A percentile compares a stretch with the other conserved stretches of the same genome.
Conservation (phyloP, 208 protist species). For the Acanthamoeba sp. region DNA sequence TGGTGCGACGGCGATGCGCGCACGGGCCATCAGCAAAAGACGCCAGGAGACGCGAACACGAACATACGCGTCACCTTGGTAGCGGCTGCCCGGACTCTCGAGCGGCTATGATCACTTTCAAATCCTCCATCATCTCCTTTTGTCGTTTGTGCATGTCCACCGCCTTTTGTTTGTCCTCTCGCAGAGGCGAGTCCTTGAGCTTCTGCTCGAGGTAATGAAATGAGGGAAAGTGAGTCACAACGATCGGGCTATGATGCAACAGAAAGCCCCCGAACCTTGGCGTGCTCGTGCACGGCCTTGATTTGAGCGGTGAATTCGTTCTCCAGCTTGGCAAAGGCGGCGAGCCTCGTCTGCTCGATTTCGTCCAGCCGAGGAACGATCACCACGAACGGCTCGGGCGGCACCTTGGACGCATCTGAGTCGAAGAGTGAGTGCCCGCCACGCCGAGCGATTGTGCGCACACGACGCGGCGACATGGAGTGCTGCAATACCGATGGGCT, state of each 20-base stretch:
- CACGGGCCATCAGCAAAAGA: neutral
- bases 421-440: neutral
- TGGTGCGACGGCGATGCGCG: too few relatives aligned
- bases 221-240: neutral
- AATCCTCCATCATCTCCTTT: constrained; percentile 58
- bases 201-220: constrained; percentile 15
- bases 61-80: neutral
- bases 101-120: neutral
- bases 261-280: neutral
- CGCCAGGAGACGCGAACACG: neutral
- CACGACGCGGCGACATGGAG: neutral
- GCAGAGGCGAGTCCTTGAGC: constrained; percentile 36
- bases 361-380: neutral
- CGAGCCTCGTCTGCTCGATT: constrained; percentile 14
- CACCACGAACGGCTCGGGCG: neutral
- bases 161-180: constrained; percentile 46
- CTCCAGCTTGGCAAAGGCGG: neutral
- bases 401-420: constrained; percentile 14
- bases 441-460: neutral
- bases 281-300: neutral
- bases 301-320: constrained; percentile 10
- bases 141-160: constrained; percentile 26
- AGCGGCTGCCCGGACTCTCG: neutral
- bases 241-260: too few relatives aligned
- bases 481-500: neutral